Evolutionary conservation across 805 yeast species (phyloP).

Genomic region (Ogataea zsoltii): DNA sequence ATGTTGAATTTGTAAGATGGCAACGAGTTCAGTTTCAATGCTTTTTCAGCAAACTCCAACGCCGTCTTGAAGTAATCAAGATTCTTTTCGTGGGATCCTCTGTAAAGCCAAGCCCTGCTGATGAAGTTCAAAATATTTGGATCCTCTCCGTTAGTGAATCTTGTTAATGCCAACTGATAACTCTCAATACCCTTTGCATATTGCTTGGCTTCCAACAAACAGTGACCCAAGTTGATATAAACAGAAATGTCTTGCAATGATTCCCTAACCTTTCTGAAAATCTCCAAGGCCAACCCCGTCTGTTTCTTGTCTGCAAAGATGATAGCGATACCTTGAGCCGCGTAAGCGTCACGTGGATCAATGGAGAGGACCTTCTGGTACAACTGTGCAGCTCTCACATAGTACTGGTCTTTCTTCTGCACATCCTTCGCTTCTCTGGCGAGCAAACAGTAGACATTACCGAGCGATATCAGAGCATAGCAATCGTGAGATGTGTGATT

Average conservation of each 20-base stretch:
- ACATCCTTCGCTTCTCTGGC: slow-evolving; percentile 74
- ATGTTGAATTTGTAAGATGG: slow-evolving; percentile 68
- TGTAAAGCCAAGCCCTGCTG: slow-evolving; percentile 85
- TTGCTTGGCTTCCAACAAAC: slow-evolving; percentile 77
- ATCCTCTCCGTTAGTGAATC: slow-evolving; percentile 64
- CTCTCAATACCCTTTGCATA: slow-evolving; percentile 84
- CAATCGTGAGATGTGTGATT: slow-evolving; percentile 84
- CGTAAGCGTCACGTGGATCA: slow-evolving; percentile 86
- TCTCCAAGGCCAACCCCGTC: slow-evolving; percentile 74
- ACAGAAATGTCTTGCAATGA: slow-evolving; percentile 82
- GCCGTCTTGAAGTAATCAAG: slow-evolving; percentile 61
- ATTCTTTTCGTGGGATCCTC: slow-evolving; percentile 71
- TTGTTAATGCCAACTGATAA: slow-evolving; percentile 75
- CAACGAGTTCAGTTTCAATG: slow-evolving; percentile 44
- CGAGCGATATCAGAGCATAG: slow-evolving; percentile 87
- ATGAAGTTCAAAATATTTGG: slow-evolving; percentile 67
- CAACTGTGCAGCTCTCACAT: slow-evolving; percentile 86
- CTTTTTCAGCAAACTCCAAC: slow-evolving; percentile 60
- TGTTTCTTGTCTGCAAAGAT: slow-evolving; percentile 85
- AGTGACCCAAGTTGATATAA: slow-evolving; percentile 85
- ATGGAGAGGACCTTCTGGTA: slow-evolving; percentile 84
- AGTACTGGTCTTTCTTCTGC: slow-evolving; percentile 67
- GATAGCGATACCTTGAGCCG: slow-evolving; percentile 97
- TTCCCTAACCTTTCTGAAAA: slow-evolving; percentile 86
- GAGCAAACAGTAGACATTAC: slow-evolving; percentile 78